Conservation (phyloP, 2,329 filamentous ascomycete genomes). For the Harringtonia lauricola region DNA sequence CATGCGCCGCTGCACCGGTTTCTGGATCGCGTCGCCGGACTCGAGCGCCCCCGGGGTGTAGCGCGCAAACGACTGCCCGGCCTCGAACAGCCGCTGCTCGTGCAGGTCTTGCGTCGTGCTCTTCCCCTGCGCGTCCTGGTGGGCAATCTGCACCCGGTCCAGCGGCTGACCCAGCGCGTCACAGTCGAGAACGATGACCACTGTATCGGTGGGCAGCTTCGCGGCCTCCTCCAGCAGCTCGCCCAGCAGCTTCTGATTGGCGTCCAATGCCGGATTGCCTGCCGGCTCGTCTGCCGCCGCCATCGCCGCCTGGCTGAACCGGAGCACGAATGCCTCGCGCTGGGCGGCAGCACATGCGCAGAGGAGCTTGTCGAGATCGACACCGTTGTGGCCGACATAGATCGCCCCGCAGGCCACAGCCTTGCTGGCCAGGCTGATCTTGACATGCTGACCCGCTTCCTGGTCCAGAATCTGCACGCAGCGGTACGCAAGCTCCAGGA, state of each 20-base stretch:
- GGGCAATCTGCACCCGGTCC: background rate
- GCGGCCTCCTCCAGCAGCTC: background rate
- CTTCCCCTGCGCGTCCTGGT: background rate
- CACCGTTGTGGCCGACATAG: constrained; percentile 2
- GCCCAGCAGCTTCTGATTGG: background rate
- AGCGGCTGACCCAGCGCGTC: background rate
- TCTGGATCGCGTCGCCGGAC: constrained; percentile 2
- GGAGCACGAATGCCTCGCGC: background rate
- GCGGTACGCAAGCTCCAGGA: background rate
- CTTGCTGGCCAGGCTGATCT: background rate
- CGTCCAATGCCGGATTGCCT: background rate
- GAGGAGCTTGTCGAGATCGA: background rate
- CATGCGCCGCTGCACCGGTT: constrained; percentile 16
- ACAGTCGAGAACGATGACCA: constrained; percentile 1
- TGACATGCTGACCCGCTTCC: background rate
- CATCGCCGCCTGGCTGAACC: background rate
- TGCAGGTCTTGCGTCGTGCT: background rate
- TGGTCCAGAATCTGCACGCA: background rate
- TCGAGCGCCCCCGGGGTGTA: background rate
- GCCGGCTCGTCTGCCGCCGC: background rate
- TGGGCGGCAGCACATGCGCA: background rate
- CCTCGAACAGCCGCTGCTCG: constrained; percentile 1
- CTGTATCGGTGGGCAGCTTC: background rate
- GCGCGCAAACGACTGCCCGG: background rate
- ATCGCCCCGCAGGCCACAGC: background rate